Base-by-base conservation (phyloP, 2,329 filamentous ascomycete genomes). In the Trichoderma sp. region DNA sequence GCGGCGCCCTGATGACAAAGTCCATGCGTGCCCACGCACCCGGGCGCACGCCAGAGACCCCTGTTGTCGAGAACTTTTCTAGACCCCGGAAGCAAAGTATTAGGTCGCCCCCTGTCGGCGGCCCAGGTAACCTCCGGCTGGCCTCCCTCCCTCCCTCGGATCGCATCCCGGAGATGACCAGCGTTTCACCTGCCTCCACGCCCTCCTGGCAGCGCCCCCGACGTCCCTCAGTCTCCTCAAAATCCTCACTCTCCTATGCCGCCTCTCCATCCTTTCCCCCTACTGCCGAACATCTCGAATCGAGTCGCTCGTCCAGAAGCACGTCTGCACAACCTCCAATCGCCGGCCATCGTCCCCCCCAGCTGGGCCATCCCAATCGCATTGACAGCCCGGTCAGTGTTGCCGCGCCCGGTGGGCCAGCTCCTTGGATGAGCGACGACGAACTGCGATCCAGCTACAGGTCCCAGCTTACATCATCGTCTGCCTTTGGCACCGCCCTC, bases 401-500 rank as follows among this genome's bases (percentile, higher is more conserved):
- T 64, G 73, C 71, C 72, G 48, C 65, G 64, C 75, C 65, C 51
- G 73, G 71, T 65, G 72, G 74, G 71, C 72, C 72, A 74, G 79
- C 67, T 30, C 82, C 81, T 44, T 85, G 84, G 76, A 71, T 83
- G 67, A 77, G 78, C 66, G 80, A 78, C 63, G 83, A 85, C 64
- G 83, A 85, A 72, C 76, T 81, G 39, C 80, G 84, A 43, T 83
- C 82, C 0, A 87, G 84, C 74, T 84, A 81, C 70, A 82, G 84
- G 63, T 86, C 85, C 15, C 84, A 86, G 67, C 74, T 82, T 59
- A 83, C 84, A 19, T 74, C 79, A 43, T 86, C 84, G 3, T 84
- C 83, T 5, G 78, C 79, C 28, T 83, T 83, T 39, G 93, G 89
- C 26, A 85, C 83, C 2, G 70, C 76, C 5, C 87, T 88, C n/a